Conservation (phyloP, 352 stramenopile species). For the Nothophytophthora sp. region DNA sequence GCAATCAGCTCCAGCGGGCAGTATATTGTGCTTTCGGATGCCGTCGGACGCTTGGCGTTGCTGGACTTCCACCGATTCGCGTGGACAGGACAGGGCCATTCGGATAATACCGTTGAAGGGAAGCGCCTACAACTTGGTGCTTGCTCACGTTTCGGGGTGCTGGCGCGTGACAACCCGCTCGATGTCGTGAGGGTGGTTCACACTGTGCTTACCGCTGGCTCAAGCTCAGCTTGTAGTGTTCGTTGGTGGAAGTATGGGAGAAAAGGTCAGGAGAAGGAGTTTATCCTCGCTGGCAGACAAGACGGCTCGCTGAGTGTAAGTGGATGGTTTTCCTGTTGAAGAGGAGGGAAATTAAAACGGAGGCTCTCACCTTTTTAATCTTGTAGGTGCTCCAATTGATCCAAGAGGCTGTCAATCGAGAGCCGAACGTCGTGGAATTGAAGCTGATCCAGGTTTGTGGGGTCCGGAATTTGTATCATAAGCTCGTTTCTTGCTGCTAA, state of each 20-base stretch:
- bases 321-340: too few relatives aligned
- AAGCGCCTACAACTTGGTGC: conserved; percentile 28
- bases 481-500: not conserved
- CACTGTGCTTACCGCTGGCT: not conserved
- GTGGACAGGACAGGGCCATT: conserved; percentile 6
- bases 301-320: conserved; percentile 43
- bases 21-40: conserved; percentile 33
- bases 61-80: conserved; percentile 35
- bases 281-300: conserved; percentile 35
- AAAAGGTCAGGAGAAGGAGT: conserved; percentile 17
- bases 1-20: conserved; percentile 29
- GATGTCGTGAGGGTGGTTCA: conserved; percentile 34
- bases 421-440: not conserved
- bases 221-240: conserved; percentile 12
- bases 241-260: conserved; percentile 24
- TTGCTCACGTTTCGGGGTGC: conserved; percentile 34
- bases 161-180: conserved; percentile 32
- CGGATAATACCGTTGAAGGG: conserved; percentile 1
- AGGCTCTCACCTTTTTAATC: not conserved
- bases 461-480: not conserved
- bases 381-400: conserved; percentile 22
- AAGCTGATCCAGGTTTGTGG: conserved; percentile 17
- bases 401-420: conserved; percentile 1
- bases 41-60: conserved; percentile 25
- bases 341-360: too few relatives aligned